Conservation (phyloP, 1,284 basidiomycete species). For the Vanrija pseudolonga region DNA sequence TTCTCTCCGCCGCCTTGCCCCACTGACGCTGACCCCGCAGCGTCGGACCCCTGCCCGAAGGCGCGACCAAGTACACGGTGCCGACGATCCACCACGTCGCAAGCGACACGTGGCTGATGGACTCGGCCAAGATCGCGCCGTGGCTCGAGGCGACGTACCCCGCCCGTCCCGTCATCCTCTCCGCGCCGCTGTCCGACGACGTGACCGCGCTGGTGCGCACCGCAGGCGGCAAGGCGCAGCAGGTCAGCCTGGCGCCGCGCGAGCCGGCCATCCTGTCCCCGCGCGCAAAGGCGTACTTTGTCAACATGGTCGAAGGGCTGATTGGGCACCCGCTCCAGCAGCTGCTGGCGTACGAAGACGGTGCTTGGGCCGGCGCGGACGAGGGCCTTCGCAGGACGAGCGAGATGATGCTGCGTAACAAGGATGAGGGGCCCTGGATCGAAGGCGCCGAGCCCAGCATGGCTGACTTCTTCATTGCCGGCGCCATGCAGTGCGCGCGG, state of each 20-base stretch:
- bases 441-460: not conserved
- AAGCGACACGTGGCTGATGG: constrained; percentile 60
- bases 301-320: not conserved
- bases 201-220: not conserved
- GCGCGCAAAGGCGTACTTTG: not conserved
- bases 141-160: constrained; percentile 55
- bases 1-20: too few relatives aligned
- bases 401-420: too few relatives aligned
- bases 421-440: not conserved
- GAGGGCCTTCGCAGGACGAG: too few relatives aligned
- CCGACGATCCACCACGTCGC: constrained; percentile 61
- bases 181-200: constrained; percentile 13
- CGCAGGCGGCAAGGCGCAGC: not conserved
- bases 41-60: constrained; percentile 56
- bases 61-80: constrained; percentile 61
- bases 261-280: constrained; percentile 1
- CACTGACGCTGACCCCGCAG: constrained; percentile 43
- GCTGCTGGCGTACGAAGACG: not conserved
- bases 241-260: not conserved
- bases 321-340: not conserved
- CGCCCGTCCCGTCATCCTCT: constrained; percentile 46
- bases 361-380: not conserved
- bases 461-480: constrained; percentile 3
- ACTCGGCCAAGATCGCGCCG: constrained; percentile 52
- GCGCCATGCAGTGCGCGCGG: not conserved